Conservation (phyloP, 306 rosid species). For the Purshia tridentata region DNA sequence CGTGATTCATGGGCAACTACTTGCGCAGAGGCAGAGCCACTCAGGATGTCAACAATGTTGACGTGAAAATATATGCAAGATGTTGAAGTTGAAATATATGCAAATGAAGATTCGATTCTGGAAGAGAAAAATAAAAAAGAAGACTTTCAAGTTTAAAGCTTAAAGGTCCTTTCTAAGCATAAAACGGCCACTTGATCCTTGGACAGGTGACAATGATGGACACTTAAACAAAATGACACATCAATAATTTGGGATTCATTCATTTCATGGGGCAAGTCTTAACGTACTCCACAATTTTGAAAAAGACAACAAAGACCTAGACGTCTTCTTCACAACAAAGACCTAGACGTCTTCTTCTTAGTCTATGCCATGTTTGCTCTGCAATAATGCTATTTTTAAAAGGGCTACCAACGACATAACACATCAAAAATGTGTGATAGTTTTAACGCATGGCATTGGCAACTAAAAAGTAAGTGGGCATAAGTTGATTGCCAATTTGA, state of each 20-base stretch:
- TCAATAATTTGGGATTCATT: neutral
- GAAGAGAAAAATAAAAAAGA: neutral
- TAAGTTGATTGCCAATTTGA: no score
- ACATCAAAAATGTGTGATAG: no score
- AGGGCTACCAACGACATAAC: no score
- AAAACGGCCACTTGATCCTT: neutral
- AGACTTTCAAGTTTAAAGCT: neutral
- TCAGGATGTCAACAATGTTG: neutral
- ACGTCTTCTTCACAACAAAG: no score
- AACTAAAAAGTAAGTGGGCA: no score
- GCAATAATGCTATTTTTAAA: no score
- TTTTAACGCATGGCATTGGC: no score
- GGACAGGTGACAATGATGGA: neutral
- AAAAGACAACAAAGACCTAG: neutral
- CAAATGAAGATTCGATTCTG: neutral
- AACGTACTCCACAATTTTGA: neutral
- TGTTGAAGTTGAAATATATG: neutral
- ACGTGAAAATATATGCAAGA: no score
- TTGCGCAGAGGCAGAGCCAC: no score
- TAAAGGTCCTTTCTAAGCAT: neutral
- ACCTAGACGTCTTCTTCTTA: neutral
- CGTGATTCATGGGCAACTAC: no score
- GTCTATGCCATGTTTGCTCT: no score
- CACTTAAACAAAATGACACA: neutral
- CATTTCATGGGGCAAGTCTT: neutral